Evolutionary conservation across 352 stramenopile genomes (phyloP).

Genomic region (Pythium coloratum): DNA sequence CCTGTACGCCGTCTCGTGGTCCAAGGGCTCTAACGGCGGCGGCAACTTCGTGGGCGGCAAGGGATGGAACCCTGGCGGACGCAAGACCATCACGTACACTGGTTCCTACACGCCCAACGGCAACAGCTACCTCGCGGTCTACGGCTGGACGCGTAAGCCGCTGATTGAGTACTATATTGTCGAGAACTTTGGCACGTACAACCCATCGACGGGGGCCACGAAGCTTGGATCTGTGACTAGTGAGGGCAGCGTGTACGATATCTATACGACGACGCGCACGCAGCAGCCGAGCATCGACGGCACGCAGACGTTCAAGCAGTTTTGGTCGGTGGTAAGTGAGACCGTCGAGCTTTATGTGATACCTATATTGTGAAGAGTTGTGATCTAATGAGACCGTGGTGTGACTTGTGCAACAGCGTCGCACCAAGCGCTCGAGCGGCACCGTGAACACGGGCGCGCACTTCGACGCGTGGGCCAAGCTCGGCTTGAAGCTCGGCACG

Average conservation of each 20-base stretch:
- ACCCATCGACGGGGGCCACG: slow-evolving; percentile 11
- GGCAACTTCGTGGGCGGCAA: slow-evolving; percentile 13
- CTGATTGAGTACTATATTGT: slow-evolving; percentile 21
- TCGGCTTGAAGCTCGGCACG: slow-evolving; percentile 9
- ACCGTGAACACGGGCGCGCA: slow-evolving; percentile 10
- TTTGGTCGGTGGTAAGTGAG: slow-evolving; percentile 11
- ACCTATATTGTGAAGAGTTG: no score
- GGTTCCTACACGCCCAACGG: slow-evolving; percentile 8
- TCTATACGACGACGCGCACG: slow-evolving; percentile 15
- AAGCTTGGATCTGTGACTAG: slow-evolving; percentile 4
- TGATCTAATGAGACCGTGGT: no score
- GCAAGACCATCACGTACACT: not conserved
- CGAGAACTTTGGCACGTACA: slow-evolving; percentile 17
- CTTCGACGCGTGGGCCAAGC: slow-evolving; percentile 14
- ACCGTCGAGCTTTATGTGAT: not conserved
- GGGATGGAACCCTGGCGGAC: slow-evolving; percentile 10
- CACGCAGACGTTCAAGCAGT: slow-evolving; percentile 17
- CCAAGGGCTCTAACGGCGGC: slow-evolving; percentile 2
- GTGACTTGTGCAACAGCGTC: not conserved
- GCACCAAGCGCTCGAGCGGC: slow-evolving; percentile 4
- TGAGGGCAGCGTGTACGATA: slow-evolving; percentile 15
- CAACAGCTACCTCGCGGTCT: slow-evolving; percentile 15
- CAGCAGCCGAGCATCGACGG: slow-evolving; percentile 19
- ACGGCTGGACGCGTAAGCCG: slow-evolving; percentile 15
- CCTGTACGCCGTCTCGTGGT: slow-evolving; percentile 8